Conservation (phyloP, 2,329 filamentous ascomycete species). For the Nothopassalora personata region DNA sequence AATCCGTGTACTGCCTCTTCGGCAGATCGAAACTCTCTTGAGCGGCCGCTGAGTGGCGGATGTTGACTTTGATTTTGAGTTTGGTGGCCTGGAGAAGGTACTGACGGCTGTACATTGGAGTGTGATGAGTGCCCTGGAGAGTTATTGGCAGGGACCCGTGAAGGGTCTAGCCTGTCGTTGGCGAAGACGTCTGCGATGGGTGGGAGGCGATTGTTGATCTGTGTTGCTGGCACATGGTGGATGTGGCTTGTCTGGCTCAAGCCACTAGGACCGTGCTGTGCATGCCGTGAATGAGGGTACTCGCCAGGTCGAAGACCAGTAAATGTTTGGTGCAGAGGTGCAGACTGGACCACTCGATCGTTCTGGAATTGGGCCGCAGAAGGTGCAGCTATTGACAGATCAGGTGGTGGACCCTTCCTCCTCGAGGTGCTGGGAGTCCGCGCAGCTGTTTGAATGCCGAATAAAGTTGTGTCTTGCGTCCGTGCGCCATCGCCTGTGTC, state of each 20-base stretch:
- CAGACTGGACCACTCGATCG: conserved; percentile 94
- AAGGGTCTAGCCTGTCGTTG: conserved; percentile 58
- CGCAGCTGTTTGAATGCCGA: conserved; percentile 35
- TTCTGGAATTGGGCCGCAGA: conserved; percentile 87
- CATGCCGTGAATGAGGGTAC: conserved; percentile 32
- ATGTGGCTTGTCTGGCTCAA: conserved; percentile 82
- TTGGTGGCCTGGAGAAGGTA: conserved; percentile 73
- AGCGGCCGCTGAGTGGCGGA: conserved; percentile 52
- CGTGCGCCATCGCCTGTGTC: conserved; percentile 28
- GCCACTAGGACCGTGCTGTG: conserved; percentile 73
- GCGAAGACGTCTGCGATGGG: conserved; percentile 94
- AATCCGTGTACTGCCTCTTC: conserved; percentile 91
- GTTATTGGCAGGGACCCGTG: conserved; percentile 44
- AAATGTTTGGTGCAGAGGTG: conserved; percentile 89
- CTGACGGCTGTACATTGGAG: conserved; percentile 59
- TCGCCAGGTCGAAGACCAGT: conserved; percentile 75
- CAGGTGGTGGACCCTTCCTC: conserved; percentile 74
- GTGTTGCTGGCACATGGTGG: conserved; percentile 79
- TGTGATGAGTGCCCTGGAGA: conserved; percentile 60
- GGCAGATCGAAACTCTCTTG: conserved; percentile 87
- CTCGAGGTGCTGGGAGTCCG: conserved; percentile 71
- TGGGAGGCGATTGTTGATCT: conserved; percentile 86
- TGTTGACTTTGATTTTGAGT: conserved; percentile 42
- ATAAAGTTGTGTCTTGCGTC: conserved; percentile 38
- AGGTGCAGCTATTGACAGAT: conserved; percentile 89